A percentile compares a stretch with the other conserved stretches of the same genome.
phyloP scores from a whole-genome alignment of 257 asterid genomes.

The Solanum chiquidenum region DNA sequence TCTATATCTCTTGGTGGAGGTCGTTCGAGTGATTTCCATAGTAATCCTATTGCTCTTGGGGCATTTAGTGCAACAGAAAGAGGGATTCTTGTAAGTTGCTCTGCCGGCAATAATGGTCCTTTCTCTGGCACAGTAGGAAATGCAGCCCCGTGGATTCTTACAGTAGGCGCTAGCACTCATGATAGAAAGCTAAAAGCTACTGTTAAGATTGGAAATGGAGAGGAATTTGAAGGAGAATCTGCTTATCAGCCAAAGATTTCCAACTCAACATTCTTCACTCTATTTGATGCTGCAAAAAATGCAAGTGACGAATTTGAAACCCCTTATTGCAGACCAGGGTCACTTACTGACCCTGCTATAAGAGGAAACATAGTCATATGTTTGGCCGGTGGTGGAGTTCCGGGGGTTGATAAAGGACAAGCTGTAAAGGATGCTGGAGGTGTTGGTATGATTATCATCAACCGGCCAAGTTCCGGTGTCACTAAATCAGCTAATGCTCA shows the following conservation, averaged over 20 bases:
- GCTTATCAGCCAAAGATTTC: slow-evolving; percentile 16
- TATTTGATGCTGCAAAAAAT: slow-evolving; percentile 20
- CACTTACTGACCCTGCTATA: slow-evolving; percentile 7
- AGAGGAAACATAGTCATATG: slow-evolving; percentile 39
- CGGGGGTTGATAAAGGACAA: slow-evolving; percentile 9
- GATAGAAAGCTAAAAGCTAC: slow-evolving; percentile 25
- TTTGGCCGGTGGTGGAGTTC: neutral
- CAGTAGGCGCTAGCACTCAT: slow-evolving; percentile 40
- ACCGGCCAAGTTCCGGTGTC: neutral
- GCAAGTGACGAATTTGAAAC: slow-evolving; percentile 1
- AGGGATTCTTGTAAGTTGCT: slow-evolving; percentile 35
- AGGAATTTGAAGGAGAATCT: slow-evolving; percentile 20
- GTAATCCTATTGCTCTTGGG: slow-evolving; percentile 17
- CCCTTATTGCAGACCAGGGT: slow-evolving; percentile 4
- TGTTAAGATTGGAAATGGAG: slow-evolving; percentile 20
- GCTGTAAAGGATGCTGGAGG: slow-evolving; percentile 32
- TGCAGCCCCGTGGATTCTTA: slow-evolving; percentile 38
- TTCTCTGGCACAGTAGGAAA: neutral
- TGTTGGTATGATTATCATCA: slow-evolving; percentile 36
- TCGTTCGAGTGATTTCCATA: neutral
- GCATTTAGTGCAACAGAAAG: slow-evolving; percentile 30
- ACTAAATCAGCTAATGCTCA: slow-evolving; percentile 11
- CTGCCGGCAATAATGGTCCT: slow-evolving; percentile 28
- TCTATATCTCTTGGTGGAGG: slow-evolving; percentile 21
- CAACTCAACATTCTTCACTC: slow-evolving; percentile 3